phyloP scores from a whole-genome alignment of 1,284 basidiomycete genomes.

The Austropuccinia psidii region DNA sequence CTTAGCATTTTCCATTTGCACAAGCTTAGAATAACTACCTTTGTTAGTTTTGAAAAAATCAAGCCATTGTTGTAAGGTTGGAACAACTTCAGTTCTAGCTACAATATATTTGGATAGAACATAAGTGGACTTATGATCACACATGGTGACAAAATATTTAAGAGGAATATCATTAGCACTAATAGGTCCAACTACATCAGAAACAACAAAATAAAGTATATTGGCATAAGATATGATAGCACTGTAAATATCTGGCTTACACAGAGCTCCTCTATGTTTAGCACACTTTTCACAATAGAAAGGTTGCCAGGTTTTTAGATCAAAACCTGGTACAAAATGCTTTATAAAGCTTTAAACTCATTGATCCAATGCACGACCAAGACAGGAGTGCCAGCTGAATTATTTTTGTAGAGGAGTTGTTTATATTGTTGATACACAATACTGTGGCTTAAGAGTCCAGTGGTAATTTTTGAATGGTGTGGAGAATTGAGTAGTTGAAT shows the following conservation, averaged over 20 bases:
- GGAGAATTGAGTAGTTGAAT: no score
- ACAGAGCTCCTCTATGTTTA: background rate
- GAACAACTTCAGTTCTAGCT: background rate
- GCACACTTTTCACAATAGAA: constrained; percentile 1
- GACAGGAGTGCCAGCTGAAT: background rate
- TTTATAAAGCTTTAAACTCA: background rate
- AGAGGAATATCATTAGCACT: background rate
- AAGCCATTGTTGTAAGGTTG: background rate
- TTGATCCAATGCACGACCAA: background rate
- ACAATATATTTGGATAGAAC: background rate
- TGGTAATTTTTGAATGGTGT: background rate
- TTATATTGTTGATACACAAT: no score
- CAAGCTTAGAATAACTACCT: no score
- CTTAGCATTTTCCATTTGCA: background rate
- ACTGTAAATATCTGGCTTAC: no score
- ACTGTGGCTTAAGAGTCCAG: background rate
- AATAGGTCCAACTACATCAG: background rate
- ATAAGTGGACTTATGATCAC: background rate
- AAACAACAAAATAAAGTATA: background rate
- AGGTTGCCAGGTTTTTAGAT: background rate
- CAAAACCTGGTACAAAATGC: background rate
- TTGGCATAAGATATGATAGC: no score
- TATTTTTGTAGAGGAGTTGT: background rate
- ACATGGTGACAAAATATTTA: background rate
- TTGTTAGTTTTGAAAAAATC: no score